Evolutionary conservation across 129 eudicot species (phyloP).

Genomic region (Flaveria ramosissima): DNA sequence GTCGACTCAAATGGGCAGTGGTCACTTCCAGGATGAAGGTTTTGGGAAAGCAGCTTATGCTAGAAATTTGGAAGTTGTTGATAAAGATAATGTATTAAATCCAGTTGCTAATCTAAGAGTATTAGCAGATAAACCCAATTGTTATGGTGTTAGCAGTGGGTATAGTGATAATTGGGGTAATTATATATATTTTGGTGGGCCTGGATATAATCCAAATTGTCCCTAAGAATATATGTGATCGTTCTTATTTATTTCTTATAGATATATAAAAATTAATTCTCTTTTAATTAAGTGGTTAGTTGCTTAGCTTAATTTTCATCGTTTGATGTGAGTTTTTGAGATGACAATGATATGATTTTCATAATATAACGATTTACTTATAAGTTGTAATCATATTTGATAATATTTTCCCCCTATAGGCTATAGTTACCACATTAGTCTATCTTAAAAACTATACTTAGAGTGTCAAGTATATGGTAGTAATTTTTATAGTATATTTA

Average conservation of each 20-base stretch:
- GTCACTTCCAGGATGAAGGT: conserved; percentile 33
- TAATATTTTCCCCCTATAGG: no score
- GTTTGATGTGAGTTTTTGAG: neutral
- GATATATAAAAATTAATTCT: no score
- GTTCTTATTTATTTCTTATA: no score
- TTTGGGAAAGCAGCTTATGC: conserved; percentile 21
- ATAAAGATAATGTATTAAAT: neutral
- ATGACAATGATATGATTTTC: neutral
- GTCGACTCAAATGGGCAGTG: conserved; percentile 39
- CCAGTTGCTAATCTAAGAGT: neutral
- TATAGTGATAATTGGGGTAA: conserved; percentile 22
- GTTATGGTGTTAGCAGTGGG: conserved; percentile 23
- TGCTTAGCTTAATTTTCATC: neutral
- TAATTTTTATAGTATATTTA: no score
- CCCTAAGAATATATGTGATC: neutral
- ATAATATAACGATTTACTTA: neutral
- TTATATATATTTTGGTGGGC: conserved; percentile 32
- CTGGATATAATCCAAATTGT: conserved; percentile 22
- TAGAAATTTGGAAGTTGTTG: conserved; percentile 29
- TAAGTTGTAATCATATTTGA: no score
- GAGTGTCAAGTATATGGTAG: no score
- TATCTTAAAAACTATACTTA: no score
- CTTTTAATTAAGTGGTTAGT: no score
- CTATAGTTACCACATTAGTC: no score
- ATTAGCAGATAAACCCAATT: conserved; percentile 4